Evolutionary conservation across 352 stramenopile genomes (phyloP).

Genomic region (Phytopythium montanum): DNA sequence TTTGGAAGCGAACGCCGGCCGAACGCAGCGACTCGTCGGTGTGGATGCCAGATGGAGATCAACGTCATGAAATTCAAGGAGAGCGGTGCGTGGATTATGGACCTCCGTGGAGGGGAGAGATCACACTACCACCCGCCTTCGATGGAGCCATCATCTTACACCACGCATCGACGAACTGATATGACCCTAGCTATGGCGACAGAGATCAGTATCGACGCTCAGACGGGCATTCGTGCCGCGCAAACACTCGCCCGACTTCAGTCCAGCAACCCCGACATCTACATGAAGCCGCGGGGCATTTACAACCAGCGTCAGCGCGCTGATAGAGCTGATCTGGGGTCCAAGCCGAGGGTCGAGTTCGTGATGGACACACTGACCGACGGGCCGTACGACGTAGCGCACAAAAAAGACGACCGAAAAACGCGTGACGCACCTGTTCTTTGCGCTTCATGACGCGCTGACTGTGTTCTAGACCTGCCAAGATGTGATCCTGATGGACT

Average conservation of each 20-base stretch:
- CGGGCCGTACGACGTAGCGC: background rate
- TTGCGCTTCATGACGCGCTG: background rate
- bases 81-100: background rate
- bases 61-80: background rate
- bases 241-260: background rate
- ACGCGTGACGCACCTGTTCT: background rate
- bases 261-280: background rate
- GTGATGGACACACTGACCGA: background rate
- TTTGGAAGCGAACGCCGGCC: background rate
- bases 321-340: background rate
- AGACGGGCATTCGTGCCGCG: background rate
- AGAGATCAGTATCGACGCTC: background rate
- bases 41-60: background rate
- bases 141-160: background rate
- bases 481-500: slow-evolving; percentile 9
- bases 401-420: background rate
- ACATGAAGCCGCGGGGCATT: background rate
- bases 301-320: background rate
- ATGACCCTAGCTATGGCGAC: background rate
- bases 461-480: background rate
- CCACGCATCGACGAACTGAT: background rate
- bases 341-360: background rate
- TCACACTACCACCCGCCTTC: background rate
- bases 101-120: background rate
- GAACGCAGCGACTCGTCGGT: background rate